Percentiles rank a stretch among this genome's conserved stretches.
phyloP scores from a whole-genome alignment of 108 stramenopile genomes.

The Pseudonitzschia delicatissima region DNA sequence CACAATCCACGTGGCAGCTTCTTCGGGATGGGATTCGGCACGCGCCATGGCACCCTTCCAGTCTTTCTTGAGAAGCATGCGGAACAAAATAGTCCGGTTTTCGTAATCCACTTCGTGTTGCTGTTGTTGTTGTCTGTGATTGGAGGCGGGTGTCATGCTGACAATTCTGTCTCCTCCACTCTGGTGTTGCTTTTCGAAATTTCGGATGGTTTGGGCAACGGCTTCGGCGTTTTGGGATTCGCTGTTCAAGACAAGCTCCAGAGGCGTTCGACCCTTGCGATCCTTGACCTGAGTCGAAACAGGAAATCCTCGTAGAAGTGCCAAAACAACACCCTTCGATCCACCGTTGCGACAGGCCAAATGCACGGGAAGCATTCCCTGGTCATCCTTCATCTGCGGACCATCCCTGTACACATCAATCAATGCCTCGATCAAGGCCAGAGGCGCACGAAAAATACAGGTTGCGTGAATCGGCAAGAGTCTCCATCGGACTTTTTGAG shows the following conservation, averaged over 20 bases:
- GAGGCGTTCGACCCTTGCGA: slow-evolving; percentile 74
- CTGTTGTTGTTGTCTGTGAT: not conserved
- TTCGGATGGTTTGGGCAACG: slow-evolving; percentile 61
- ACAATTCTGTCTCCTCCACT: not conserved
- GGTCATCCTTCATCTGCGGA: slow-evolving; percentile 82
- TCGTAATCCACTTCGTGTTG: slow-evolving; percentile 83
- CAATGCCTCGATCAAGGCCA: slow-evolving; percentile 73
- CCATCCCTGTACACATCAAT: slow-evolving; percentile 69
- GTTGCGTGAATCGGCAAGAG: slow-evolving; percentile 64
- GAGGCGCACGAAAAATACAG: slow-evolving; percentile 62
- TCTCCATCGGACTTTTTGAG: slow-evolving; percentile 47
- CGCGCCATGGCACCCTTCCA: slow-evolving; percentile 69
- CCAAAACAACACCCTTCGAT: slow-evolving; percentile 80
- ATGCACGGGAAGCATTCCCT: slow-evolving; percentile 88
- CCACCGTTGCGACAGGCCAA: slow-evolving; percentile 85
- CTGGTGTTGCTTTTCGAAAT: slow-evolving; percentile 43
- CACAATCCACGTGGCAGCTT: slow-evolving; percentile 85
- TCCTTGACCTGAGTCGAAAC: slow-evolving; percentile 60
- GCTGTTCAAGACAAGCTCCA: slow-evolving; percentile 65
- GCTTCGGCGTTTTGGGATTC: slow-evolving; percentile 78
- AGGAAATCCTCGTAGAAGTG: slow-evolving; percentile 68
- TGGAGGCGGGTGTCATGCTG: not conserved
- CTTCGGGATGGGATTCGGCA: slow-evolving; percentile 60
- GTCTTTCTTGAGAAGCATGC: slow-evolving; percentile 82
- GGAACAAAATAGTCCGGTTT: slow-evolving; percentile 79